Conservation (phyloP, 2,329 filamentous ascomycete species). For the Colletotrichum trifolii region DNA sequence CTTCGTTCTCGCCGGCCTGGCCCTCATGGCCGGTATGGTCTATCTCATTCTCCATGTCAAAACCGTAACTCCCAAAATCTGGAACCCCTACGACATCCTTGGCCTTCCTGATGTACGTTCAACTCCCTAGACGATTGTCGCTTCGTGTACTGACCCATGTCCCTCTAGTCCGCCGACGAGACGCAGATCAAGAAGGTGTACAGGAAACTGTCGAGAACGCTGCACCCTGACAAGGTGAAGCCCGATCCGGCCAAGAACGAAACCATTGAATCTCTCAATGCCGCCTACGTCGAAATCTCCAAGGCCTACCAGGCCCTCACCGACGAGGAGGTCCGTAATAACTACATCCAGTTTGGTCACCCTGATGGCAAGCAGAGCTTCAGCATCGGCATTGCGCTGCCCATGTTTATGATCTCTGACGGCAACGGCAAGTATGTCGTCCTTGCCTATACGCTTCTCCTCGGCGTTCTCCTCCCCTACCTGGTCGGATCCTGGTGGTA, state of each 20-base stretch:
- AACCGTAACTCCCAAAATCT: slow-evolving; percentile 78
- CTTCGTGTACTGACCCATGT: slow-evolving; percentile 22
- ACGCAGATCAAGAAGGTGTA: slow-evolving; percentile 94
- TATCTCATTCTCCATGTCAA: slow-evolving; percentile 89
- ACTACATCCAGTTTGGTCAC: slow-evolving; percentile 95
- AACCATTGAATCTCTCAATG: slow-evolving; percentile 85
- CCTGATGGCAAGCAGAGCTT: slow-evolving; percentile 98
- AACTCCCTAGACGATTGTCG: background rate
- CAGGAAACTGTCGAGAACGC: slow-evolving; percentile 84
- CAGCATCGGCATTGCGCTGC: slow-evolving; percentile 96
- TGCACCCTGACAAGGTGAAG: slow-evolving; percentile 92
- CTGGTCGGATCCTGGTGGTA: slow-evolving; percentile 99
- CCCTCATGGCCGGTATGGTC: slow-evolving; percentile 86
- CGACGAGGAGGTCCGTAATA: slow-evolving; percentile 96
- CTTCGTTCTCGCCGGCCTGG: slow-evolving; percentile 81
- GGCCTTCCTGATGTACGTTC: slow-evolving; percentile 79
- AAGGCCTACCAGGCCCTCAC: slow-evolving; percentile 99
- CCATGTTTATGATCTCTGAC: slow-evolving; percentile 90
- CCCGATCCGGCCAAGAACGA: slow-evolving; percentile 89
- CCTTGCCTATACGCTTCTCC: slow-evolving; percentile 85
- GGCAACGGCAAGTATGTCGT: slow-evolving; percentile 97
- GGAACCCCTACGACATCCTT: slow-evolving; percentile 97
- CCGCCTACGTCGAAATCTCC: slow-evolving; percentile 91
- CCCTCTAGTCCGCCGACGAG: slow-evolving; percentile 75
- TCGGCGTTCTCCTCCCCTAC: slow-evolving; percentile 92